These are phyloP conservation scores for Hanseniaspora singularis DNA, from an alignment of 805 yeast species.

Conservation along the genomic window DNA sequence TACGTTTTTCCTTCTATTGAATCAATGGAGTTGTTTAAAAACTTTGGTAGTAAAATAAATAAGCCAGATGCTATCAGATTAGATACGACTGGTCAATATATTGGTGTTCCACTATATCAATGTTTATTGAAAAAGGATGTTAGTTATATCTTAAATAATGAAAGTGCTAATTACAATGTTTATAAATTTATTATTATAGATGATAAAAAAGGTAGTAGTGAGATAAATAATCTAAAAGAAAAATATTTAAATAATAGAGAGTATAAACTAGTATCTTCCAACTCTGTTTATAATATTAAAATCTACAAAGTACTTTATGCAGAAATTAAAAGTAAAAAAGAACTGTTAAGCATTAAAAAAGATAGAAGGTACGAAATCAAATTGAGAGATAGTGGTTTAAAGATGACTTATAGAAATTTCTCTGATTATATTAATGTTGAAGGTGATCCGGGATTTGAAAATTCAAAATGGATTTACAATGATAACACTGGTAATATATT, in stretches of 20 bases:
- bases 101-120: conserved; percentile 1
- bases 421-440: neutral
- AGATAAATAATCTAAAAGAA: neutral
- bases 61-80: neutral
- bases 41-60: neutral
- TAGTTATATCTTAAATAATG: neutral
- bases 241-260: conserved; percentile 1
- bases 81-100: neutral
- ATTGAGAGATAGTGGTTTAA: neutral
- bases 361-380: neutral
- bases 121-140: conserved; percentile 4
- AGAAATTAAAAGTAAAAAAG: conserved; percentile 1
- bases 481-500: conserved; percentile 2
- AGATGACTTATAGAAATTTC: neutral
- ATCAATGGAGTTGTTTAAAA: conserved; percentile 5
- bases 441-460: neutral
- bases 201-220: neutral
- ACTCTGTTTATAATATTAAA: neutral
- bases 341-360: neutral
- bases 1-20: conserved; percentile 5
- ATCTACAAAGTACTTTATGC: conserved; percentile 1
- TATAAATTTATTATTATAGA: conserved; percentile 8
- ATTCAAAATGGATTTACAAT: conserved; percentile 2
- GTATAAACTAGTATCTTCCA: neutral
- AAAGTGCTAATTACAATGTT: conserved; percentile 1